Base-by-base conservation (phyloP, 2,329 filamentous ascomycete genomes). In the Lithohypha guttulata region DNA sequence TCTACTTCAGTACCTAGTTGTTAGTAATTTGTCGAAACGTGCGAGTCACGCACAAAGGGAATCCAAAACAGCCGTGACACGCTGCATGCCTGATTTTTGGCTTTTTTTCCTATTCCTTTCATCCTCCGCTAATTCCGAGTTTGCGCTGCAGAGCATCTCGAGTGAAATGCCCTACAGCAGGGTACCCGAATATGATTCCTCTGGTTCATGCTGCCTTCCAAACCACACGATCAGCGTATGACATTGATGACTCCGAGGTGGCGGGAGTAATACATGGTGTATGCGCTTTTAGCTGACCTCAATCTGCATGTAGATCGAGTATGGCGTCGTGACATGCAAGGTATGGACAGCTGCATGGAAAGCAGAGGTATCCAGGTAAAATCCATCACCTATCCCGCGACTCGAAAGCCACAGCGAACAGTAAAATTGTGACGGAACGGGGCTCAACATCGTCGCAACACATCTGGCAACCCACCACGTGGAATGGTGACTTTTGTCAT, bases 361-460 rank as follows among this genome's bases (percentile, higher is more conserved):
- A n/a, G 19, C 26, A 30, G n/a, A 17, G 23, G 34, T 37, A 37
- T 37, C 34, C 25, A 20, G 17, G 34, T 20, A 19, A 21, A 4
- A 21, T 13, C 33, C 33, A 14, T 35, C 33, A 35, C 33, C 20
- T 35, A 14, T 35, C 22, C 33, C 22, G 33, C 33, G 33, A 35
- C 21, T 13, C 26, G 26, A 20, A 35, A 26, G 33, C 22, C 33
- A 35, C 33, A 35, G 33, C 20, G 26, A 13, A 35, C 14, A 35
- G n/a, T 25, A 26, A n/a, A n/a, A 14, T 35, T 20, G 33, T 25
- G 33, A 35, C 6, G 20, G 29, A 14, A 32, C 26, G n/a, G 22
- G 27, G 35, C 35, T 39, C 35, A 28, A 39, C 34, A 38, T 39
- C 35, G 29, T 26, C 15, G 27, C 26, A 27, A 30, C 35, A 39